Evolutionary conservation across 2,329 filamentous ascomycete genomes (phyloP).

Genomic region (Aspergillus quadrilineatus): DNA sequence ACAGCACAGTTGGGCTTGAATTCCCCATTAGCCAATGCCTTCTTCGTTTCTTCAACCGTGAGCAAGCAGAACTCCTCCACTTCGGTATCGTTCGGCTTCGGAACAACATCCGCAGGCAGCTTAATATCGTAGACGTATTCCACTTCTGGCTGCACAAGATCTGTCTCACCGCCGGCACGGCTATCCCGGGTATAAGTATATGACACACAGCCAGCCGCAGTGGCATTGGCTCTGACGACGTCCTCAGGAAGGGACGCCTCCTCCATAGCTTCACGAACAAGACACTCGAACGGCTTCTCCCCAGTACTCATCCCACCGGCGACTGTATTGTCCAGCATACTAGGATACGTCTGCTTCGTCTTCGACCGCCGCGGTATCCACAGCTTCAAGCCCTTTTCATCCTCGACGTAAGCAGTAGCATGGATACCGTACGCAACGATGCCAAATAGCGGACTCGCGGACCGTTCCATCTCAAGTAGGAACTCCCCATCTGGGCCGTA

Average conservation of each 20-base stretch:
- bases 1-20: conserved; percentile 94
- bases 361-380: conserved; percentile 79
- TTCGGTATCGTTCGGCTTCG: conserved; percentile 80
- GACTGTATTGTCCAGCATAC: conserved; percentile 94
- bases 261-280: conserved; percentile 83
- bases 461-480: conserved; percentile 74
- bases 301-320: conserved; percentile 80
- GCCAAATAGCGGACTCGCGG: conserved; percentile 71
- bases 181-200: conserved; percentile 81
- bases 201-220: conserved; percentile 68
- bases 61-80: conserved; percentile 80
- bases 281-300: conserved; percentile 75
- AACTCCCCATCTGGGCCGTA: conserved; percentile 60
- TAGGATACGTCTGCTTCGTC: conserved; percentile 80
- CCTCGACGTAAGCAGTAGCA: conserved; percentile 69
- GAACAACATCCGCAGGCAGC: conserved; percentile 65
- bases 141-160: conserved; percentile 82
- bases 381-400: conserved; percentile 63
- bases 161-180: conserved; percentile 74
- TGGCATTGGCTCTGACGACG: conserved; percentile 62
- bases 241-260: conserved; percentile 77
- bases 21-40: conserved; percentile 66
- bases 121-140: conserved; percentile 91
- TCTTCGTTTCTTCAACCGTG: conserved; percentile 72
- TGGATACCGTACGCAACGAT: conserved; percentile 77